Percentiles rank a stretch among this genome's conserved stretches.
These are phyloP conservation scores for Cydonia oblonga DNA, from an alignment of 331 rosid species.

Conservation along the genomic window DNA sequence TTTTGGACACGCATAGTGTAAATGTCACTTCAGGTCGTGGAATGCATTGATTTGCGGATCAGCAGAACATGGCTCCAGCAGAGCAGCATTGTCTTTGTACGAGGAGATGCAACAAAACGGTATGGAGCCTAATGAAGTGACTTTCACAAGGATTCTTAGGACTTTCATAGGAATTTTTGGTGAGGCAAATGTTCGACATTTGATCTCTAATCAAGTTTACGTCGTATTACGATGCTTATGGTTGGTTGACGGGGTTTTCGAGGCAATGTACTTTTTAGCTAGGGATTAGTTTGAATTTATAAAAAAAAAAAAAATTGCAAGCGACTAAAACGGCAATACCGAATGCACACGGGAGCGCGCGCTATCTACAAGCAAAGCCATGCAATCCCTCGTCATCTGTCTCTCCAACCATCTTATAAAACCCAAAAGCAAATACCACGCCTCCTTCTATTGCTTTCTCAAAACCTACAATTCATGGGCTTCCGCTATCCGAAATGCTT, in stretches of 20 bases:
- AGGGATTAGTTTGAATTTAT: too few relatives aligned
- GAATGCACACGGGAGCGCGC: background rate
- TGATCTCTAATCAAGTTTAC: too few relatives aligned
- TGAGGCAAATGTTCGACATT: too few relatives aligned
- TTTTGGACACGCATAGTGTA: background rate
- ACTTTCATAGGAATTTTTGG: too few relatives aligned
- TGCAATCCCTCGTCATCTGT: background rate
- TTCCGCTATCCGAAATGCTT: constrained; percentile 31
- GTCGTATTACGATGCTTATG: too few relatives aligned
- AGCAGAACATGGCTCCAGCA: constrained; percentile 30
- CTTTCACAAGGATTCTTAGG: constrained; percentile 49
- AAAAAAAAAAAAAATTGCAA: too few relatives aligned
- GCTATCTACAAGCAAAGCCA: background rate
- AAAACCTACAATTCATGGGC: constrained; percentile 32
- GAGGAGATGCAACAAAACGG: constrained; percentile 39
- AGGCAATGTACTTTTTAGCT: too few relatives aligned
- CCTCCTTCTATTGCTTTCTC: background rate
- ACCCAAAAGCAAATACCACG: constrained; percentile 3
- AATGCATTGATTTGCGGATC: constrained; percentile 45
- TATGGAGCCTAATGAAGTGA: constrained; percentile 40
- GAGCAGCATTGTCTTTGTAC: constrained; percentile 36
- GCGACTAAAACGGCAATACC: too few relatives aligned
- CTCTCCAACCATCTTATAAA: background rate
- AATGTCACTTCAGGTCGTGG: constrained; percentile 41
- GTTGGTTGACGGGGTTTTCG: too few relatives aligned